Evolutionary conservation across 2,329 filamentous ascomycete species (phyloP), one percentile per base, ranked within the genome.

Genomic region (Cladophialophora immunda): DNA sequence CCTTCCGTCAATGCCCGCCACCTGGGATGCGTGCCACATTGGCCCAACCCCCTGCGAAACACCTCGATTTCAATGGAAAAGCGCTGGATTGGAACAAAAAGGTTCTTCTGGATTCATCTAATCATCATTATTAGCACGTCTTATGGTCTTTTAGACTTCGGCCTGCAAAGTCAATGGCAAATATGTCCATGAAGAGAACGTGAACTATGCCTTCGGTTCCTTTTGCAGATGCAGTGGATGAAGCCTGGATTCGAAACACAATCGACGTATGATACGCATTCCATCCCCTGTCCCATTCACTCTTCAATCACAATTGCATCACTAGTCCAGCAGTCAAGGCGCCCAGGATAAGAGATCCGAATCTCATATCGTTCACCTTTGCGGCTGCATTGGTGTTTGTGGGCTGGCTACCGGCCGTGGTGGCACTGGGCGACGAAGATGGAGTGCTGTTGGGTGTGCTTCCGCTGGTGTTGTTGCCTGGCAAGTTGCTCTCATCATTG

Each of bases 401-500:
- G 15, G 70, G 63, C 13, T 52, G 29, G 50, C 65, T 67, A 19
- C 58, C 65, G 27, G 58, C 68, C 32, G 30, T 67, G 53, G 53
- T 67, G 38, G 34, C 60, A 47, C 45, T 56, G 1, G 64, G 27
- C 27, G 64, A 64, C n/a, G 63, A 56, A 32, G 65, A 70, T 66
- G 72, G 62, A 54, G 68, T 65, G 61, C 61, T 60, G 61, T 38
- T 70, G 68, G 75, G 74, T 56, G 72, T 72, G 50, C 71, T 73
- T 56, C 74, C 73, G 60, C 71, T 76, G 63, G 74, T 75, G 63
- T 79, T 79, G 62, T 80, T 77, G 36, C 83, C 82, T n/a, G 88
- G 88, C 19, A 79, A 78, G 73, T 90, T 90, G 75, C 82, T 83
- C 68, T 84, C 76, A 64, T 84, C 84, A 56, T 83, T 79, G 9